Percentiles rank a stretch among this genome's conserved stretches.
phyloP scores from a whole-genome alignment of 169 alveolate species.

The Ichthyophthirius multifiliis region DNA sequence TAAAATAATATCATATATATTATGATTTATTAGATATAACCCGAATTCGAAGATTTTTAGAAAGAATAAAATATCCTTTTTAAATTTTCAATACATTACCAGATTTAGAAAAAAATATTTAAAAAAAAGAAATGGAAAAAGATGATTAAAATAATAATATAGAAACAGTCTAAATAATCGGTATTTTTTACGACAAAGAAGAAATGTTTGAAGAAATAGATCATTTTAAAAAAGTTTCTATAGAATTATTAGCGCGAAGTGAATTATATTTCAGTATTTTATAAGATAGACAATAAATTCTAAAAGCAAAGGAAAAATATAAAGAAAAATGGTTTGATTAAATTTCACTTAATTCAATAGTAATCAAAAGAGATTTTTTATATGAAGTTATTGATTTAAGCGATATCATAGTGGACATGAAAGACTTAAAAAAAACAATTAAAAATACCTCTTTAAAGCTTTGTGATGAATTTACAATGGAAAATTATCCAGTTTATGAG shows the following conservation, averaged over 20 bases:
- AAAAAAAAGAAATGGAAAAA: not conserved
- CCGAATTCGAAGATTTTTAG: not conserved
- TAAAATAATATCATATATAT: not conserved
- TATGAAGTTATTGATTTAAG: not conserved
- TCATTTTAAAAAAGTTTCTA: not conserved
- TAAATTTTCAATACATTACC: not conserved
- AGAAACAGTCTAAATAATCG: not conserved
- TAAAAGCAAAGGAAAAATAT: not conserved
- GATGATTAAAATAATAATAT: not conserved
- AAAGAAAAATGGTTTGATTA: constrained; percentile 2
- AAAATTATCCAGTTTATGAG: not conserved
- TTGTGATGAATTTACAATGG: not conserved
- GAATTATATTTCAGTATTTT: not conserved
- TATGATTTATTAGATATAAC: not conserved
- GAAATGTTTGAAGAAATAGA: not conserved
- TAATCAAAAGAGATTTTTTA: not conserved
- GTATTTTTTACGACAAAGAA: not conserved
- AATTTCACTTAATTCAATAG: not conserved
- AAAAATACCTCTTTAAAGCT: not conserved
- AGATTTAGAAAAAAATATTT: not conserved
- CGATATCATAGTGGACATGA: not conserved
- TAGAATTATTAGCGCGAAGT: not conserved
- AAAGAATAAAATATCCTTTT: not conserved
- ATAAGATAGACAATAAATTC: not conserved
- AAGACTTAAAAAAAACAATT: not conserved